Conservation (phyloP, 2,329 filamentous ascomycete genomes). For the Whalleya microplaca region DNA sequence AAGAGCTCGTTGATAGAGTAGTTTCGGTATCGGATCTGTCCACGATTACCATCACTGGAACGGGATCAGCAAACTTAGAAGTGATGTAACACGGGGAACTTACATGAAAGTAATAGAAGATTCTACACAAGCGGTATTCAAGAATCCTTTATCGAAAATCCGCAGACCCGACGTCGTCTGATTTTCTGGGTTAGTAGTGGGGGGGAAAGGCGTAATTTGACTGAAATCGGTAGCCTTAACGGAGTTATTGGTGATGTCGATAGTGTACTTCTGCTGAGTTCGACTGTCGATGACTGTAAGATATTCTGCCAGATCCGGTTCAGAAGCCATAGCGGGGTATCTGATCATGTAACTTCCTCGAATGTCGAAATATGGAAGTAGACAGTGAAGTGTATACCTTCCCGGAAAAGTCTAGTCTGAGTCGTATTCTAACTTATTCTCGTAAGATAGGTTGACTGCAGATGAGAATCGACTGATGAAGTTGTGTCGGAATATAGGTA, state of each 20-base stretch:
- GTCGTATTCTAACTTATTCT: no score
- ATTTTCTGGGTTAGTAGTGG: background rate
- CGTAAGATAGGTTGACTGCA: no score
- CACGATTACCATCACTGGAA: conserved; percentile 31
- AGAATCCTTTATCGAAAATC: conserved; percentile 34
- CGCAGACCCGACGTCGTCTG: conserved; percentile 20
- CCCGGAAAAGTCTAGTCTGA: no score
- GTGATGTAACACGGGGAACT: conserved; percentile 9
- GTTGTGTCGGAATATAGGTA: no score
- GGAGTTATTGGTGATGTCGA: conserved; percentile 38
- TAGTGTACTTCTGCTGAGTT: conserved; percentile 34
- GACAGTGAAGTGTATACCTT: no score
- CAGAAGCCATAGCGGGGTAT: no score
- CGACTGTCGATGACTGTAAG: conserved; percentile 29
- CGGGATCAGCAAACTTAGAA: conserved; percentile 18
- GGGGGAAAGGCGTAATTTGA: conserved; percentile 27
- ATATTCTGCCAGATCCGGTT: no score
- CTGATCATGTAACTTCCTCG: no score
- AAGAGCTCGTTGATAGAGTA: conserved; percentile 34
- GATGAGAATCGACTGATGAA: no score
- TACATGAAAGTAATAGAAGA: conserved; percentile 36
- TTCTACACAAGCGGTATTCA: conserved; percentile 34
- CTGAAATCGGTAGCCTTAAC: conserved; percentile 37
- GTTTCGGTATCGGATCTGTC: conserved; percentile 40
- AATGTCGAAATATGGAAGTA: no score